phyloP scores from a whole-genome alignment of 139 green algal genomes.

The Chlamydomonas schloesseri region DNA sequence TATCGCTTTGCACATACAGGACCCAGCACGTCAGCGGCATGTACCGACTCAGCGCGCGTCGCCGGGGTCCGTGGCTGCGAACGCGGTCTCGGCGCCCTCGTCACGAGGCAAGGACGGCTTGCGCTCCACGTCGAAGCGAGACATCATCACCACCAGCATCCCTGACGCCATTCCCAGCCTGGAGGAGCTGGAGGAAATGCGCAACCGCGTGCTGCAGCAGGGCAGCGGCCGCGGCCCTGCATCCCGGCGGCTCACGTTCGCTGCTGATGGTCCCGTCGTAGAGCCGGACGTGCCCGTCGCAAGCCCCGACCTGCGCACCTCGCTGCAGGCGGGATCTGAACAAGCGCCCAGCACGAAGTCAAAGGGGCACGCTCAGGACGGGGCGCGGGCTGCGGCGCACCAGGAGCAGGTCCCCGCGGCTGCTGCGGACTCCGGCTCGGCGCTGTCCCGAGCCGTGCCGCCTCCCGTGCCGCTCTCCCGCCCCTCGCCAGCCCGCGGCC shows the following conservation, averaged over 20 bases:
- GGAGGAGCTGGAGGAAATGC: constrained; percentile 18
- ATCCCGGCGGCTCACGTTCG: too few relatives aligned
- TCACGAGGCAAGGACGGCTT: background rate
- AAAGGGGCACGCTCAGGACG: background rate
- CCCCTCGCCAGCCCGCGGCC: background rate
- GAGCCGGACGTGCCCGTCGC: too few relatives aligned
- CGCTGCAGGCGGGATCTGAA: background rate
- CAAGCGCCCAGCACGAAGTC: background rate
- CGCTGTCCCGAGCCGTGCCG: background rate
- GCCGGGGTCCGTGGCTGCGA: background rate
- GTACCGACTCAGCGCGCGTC: background rate
- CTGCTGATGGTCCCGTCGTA: too few relatives aligned
- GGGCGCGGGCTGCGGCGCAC: background rate
- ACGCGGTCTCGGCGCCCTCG: background rate
- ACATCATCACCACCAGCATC: constrained; percentile 11
- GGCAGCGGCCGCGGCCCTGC: too few relatives aligned
- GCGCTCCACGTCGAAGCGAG: background rate
- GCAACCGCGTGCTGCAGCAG: background rate
- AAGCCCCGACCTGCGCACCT: too few relatives aligned
- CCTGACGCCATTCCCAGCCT: constrained; percentile 15
- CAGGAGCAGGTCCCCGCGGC: background rate
- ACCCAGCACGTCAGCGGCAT: background rate
- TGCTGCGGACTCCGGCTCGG: background rate
- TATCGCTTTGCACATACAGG: background rate
- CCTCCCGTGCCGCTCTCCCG: background rate